These are phyloP conservation scores for Mytilinidion resinicola DNA, from an alignment of 495 filamentous ascomycete genomes.

Conservation along the genomic window DNA sequence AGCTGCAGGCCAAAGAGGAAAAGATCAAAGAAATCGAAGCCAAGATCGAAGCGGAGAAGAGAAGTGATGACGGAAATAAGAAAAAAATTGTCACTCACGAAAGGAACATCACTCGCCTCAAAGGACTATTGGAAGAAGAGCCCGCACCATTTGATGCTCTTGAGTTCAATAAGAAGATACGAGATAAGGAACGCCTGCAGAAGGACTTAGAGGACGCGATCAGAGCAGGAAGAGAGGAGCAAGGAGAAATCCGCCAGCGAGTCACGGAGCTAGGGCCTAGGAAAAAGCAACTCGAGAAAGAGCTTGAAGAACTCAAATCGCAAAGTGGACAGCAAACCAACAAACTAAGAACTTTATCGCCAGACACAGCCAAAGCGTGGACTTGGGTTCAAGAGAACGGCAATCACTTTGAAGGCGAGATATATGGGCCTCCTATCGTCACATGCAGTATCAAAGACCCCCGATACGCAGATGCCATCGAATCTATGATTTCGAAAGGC, in stretches of 20 bases:
- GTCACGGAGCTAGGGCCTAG: neutral
- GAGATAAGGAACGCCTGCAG: conserved; percentile 42
- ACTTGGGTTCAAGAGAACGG: conserved; percentile 71
- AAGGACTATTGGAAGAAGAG: conserved; percentile 44
- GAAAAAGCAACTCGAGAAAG: conserved; percentile 38
- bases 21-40: conserved; percentile 50
- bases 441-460: conserved; percentile 75
- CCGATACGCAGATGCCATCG: conserved; percentile 65
- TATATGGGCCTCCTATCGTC: conserved; percentile 80
- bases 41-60: conserved; percentile 54
- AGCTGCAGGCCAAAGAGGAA: conserved; percentile 49
- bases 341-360: conserved; percentile 50
- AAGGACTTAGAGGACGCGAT: conserved; percentile 39
- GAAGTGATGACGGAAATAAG: conserved; percentile 44
- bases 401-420: conserved; percentile 65
- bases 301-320: conserved; percentile 61
- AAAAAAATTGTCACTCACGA: conserved; percentile 43
- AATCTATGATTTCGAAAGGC: conserved; percentile 55
- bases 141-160: conserved; percentile 49
- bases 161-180: conserved; percentile 45
- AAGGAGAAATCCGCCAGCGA: neutral
- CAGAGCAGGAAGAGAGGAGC: conserved; percentile 3
- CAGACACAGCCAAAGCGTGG: conserved; percentile 64
- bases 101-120: conserved; percentile 41
- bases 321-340: conserved; percentile 66